Evolutionary conservation across 768 basidiomycete species (phyloP), one percentile per base, ranked within the genome.

Genomic region (Leucosporidium yakuticum): DNA sequence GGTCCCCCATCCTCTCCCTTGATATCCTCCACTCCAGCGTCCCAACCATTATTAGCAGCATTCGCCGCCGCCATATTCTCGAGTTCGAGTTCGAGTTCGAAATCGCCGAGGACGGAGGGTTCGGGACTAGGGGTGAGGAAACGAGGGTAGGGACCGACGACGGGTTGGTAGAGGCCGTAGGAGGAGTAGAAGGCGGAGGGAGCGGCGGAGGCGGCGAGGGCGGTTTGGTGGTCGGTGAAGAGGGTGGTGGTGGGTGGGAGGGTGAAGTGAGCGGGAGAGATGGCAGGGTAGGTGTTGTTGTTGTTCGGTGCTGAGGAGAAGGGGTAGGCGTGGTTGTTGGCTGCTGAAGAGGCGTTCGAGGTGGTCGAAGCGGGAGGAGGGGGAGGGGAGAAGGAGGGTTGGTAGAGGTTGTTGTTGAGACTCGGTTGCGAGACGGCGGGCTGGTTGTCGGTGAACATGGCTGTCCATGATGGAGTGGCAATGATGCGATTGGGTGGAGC

Each of bases 81-180:
- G 25, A 50, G 51, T 29, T 48, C 31, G 27, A 29, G 55, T 36
- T 57, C 31, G 25, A 25, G 25, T 29, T 70, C 72, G 47, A 73
- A 60, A n/a, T 68, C 68, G 29, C 67, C 69, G 17, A 73, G 58
- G 21, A 69, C 50, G 12, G 60, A 57, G 17, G 72, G 72, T 20
- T 68, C 72, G 20, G 72, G 72, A 1, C 59, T 62, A 0, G 72
- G 72, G 6, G 72, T 73, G 3, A 73, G 39, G 66, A 73, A 73
- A 31, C 72, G 66, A 9, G 69, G 63, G 34, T 68, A 69, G 0
- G 72, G 72, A 3, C 60, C 64, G 50, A 60, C 29, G 58, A 73
- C 64, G 29, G 69, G 69, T 39, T 70, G 69, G 49, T 73, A 73
- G 31, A 56, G 25, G 27, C 72, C 72, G 66, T 69, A 73, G 4